A percentile compares a stretch with the other conserved stretches of the same genome.
Evolutionary conservation across 2,329 filamentous ascomycete genomes (phyloP).

Genomic region (Sarocladium strictum): DNA sequence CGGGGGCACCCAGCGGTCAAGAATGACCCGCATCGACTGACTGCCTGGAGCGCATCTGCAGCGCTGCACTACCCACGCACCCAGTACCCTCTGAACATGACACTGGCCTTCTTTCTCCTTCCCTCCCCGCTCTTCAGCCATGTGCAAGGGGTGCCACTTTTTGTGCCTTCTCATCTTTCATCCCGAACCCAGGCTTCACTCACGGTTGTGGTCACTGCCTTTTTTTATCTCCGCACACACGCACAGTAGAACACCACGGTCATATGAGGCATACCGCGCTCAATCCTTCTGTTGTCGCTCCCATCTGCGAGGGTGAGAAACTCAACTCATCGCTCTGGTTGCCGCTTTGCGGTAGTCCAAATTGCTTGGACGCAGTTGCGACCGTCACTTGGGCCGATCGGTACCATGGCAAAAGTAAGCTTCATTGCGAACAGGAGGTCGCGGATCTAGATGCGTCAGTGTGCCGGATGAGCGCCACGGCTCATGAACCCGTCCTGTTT

Average conservation of each 20-base stretch:
- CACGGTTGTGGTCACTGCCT: background rate
- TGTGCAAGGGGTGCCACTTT: background rate
- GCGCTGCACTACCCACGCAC: background rate
- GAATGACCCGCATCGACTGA: constrained; percentile 4
- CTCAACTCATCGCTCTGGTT: too few relatives aligned
- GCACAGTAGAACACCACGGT: background rate
- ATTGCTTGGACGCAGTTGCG: too few relatives aligned
- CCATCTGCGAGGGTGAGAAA: too few relatives aligned
- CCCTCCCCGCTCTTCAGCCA: too few relatives aligned
- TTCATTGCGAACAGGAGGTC: background rate
- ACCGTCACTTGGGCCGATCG: too few relatives aligned
- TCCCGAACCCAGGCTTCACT: background rate
- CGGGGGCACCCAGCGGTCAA: background rate
- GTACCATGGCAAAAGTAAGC: background rate
- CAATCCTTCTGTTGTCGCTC: too few relatives aligned
- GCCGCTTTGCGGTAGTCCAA: too few relatives aligned
- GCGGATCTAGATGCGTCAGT: background rate
- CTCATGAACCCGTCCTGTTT: background rate
- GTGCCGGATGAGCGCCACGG: constrained; percentile 1
- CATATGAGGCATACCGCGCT: background rate
- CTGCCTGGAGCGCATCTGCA: constrained; percentile 5
- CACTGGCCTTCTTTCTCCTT: background rate
- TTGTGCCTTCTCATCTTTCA: constrained; percentile 3
- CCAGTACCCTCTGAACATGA: too few relatives aligned
- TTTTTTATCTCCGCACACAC: background rate